These are phyloP conservation scores for Thelonectria discophora DNA, from an alignment of 2,329 filamentous ascomycete species.

Conservation along the genomic window DNA sequence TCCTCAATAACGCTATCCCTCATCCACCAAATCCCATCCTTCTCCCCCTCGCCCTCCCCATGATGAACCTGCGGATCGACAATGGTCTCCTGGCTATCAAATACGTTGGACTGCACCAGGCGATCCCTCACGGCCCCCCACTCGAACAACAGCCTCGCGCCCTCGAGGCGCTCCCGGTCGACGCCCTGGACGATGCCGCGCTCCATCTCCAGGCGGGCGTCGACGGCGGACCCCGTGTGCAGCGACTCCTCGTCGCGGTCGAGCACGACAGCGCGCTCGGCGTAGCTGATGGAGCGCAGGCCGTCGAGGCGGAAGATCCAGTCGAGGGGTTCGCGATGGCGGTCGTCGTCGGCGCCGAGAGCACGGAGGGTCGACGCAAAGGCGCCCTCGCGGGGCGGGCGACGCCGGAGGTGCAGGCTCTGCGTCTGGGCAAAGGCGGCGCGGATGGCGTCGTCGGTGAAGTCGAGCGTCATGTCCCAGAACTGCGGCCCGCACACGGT, in stretches of 20 bases:
- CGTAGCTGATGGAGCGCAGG: slow-evolving; percentile 65
- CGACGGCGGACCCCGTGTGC: slow-evolving; percentile 65
- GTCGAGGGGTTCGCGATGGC: slow-evolving; percentile 63
- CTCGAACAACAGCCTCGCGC: slow-evolving; percentile 62
- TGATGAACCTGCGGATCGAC: slow-evolving; percentile 38
- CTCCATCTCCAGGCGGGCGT: slow-evolving; percentile 75
- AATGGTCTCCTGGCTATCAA: slow-evolving; percentile 49
- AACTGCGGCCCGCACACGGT: slow-evolving; percentile 72
- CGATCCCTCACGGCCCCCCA: slow-evolving; percentile 60
- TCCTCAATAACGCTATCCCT: slow-evolving; percentile 63
- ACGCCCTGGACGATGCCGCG: slow-evolving; percentile 53
- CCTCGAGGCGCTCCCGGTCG: slow-evolving; percentile 56
- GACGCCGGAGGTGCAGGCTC: slow-evolving; percentile 76
- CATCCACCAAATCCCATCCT: slow-evolving; percentile 61
- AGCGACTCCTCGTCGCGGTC: slow-evolving; percentile 59
- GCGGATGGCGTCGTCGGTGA: slow-evolving; percentile 70
- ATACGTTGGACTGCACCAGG: slow-evolving; percentile 40
- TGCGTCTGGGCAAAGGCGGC: slow-evolving; percentile 72
- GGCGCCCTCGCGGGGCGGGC: slow-evolving; percentile 71
- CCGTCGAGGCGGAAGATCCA: slow-evolving; percentile 76
- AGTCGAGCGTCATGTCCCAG: slow-evolving; percentile 85
- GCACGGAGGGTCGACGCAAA: slow-evolving; percentile 81
- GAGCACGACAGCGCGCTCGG: slow-evolving; percentile 72
- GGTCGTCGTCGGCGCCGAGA: slow-evolving; percentile 60
- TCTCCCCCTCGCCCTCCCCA: slow-evolving; percentile 33